Percentiles rank a stretch among this genome's conserved stretches.
phyloP scores from a whole-genome alignment of 2,329 filamentous ascomycete species.

The Trichoderma semiorbis region DNA sequence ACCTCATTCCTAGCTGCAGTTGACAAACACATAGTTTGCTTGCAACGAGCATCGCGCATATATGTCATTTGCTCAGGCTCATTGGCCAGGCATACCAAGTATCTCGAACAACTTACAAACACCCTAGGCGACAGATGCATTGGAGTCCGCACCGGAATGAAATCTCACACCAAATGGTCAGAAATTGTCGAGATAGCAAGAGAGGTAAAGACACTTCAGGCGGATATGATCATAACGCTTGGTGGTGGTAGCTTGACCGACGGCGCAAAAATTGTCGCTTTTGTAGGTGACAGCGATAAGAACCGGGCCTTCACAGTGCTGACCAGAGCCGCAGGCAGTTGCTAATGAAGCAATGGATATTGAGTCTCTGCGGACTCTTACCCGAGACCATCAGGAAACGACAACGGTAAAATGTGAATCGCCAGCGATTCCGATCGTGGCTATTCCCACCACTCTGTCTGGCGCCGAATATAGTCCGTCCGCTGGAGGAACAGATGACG shows the following conservation, averaged over 20 bases:
- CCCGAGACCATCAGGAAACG: not conserved
- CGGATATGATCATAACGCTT: not conserved
- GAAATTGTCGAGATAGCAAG: not conserved
- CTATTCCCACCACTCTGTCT: not conserved
- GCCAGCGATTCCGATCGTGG: not conserved
- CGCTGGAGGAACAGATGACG: not conserved
- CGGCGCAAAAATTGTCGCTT: not conserved
- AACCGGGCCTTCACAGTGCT: not conserved
- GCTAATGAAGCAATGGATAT: not conserved
- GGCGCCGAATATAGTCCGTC: not conserved
- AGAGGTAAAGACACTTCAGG: not conserved
- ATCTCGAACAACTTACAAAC: not conserved
- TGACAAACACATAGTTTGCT: not conserved
- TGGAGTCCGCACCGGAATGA: not conserved
- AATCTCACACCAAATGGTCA: not conserved
- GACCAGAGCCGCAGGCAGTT: not conserved
- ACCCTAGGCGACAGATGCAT: not conserved
- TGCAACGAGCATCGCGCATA: not conserved
- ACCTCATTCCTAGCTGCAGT: not conserved
- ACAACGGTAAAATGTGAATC: not conserved
- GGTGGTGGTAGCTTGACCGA: not conserved
- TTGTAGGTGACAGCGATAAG: not conserved
- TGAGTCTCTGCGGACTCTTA: not conserved
- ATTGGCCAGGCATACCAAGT: not conserved
- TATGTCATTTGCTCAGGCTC: not conserved